Base-by-base conservation (phyloP, 1,284 basidiomycete species). In the Kwoniella shivajii region DNA sequence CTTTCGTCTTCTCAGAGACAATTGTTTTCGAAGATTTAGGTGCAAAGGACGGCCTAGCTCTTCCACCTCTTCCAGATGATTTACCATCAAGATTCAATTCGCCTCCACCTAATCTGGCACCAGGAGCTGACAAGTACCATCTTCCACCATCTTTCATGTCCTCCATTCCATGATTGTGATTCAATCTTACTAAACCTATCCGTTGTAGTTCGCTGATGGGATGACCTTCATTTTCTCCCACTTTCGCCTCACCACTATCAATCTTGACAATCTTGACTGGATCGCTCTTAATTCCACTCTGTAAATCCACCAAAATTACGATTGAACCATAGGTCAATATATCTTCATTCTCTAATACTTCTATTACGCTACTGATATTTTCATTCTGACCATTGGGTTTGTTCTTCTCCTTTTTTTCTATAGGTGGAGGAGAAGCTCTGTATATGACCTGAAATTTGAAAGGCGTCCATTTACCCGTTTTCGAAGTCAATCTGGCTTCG, bases 141-240 rank as follows among this genome's bases (percentile, higher is more conserved):
- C 75, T 53, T 7, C 43, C 50, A 0, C 65, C 70, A 6, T 56
- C 56, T 4, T 58, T 46, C n/a, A 58, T 47, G 24, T 61, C 64
- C 4, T 60, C 54, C 1, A 46, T 52, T 14, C 60, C 59, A 4
- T 64, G 57, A 6, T 30, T 16, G 13, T n/a, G n/a, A 4, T 63
- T 63, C 50, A 90, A 84, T 51, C 90, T 83, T 72, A 93, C 89
- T 44, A 97, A 80, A 0, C 92, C 93, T 57, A 97, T 88, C 78
- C 95, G 92, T 79, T 97, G 93, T 85, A 97, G 90, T 75, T 96
- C 93, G 68, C 90, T 93, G 54, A 97, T 90, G 22, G 92, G 92
- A 36, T 72, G 68, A 1, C 74, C 73, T 4, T 66, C 42, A 74
- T 91, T 88, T 62, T 89, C 88, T 24, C 83, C 80, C 9, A 87